Conservation (phyloP, 176 grass and related monocot species). For the Carex pumila region DNA sequence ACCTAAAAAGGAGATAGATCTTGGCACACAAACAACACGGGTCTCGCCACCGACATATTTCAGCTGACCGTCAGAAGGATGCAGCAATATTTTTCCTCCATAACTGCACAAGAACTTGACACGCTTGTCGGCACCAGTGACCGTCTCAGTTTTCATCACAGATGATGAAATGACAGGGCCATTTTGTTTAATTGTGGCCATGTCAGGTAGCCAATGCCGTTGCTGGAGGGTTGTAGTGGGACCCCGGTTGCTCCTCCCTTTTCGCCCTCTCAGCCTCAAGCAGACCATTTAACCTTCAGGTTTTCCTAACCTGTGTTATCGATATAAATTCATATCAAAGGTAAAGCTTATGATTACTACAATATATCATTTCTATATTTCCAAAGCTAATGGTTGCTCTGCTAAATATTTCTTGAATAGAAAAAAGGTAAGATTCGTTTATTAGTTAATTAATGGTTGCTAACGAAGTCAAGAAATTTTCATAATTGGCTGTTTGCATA, state of each 20-base stretch:
- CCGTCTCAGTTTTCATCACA: background rate
- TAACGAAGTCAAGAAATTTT: background rate
- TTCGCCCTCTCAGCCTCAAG: constrained; percentile 3
- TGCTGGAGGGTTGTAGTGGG: background rate
- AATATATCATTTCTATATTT: background rate
- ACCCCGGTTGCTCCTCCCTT: background rate
- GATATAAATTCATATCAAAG: background rate
- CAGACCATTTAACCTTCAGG: background rate
- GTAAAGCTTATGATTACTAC: background rate
- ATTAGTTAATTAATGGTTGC: background rate
- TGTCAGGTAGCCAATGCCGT: background rate
- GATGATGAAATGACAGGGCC: background rate
- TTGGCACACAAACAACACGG: constrained; percentile 62
- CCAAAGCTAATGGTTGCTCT: background rate
- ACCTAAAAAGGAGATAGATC: constrained; percentile 71
- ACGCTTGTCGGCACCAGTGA: background rate
- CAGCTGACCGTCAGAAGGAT: constrained; percentile 56
- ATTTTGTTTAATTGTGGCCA: background rate
- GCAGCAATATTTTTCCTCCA: constrained; percentile 76
- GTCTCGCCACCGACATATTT: constrained; percentile 90
- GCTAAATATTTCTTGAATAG: background rate
- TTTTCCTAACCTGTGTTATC: background rate
- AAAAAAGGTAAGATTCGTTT: background rate
- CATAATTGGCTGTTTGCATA: background rate
- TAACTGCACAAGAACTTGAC: constrained; percentile 91